Evolutionary conservation across 2,329 filamentous ascomycete species (phyloP), one percentile per base, ranked within the genome.

Genomic region (Hypoxylon sp.): DNA sequence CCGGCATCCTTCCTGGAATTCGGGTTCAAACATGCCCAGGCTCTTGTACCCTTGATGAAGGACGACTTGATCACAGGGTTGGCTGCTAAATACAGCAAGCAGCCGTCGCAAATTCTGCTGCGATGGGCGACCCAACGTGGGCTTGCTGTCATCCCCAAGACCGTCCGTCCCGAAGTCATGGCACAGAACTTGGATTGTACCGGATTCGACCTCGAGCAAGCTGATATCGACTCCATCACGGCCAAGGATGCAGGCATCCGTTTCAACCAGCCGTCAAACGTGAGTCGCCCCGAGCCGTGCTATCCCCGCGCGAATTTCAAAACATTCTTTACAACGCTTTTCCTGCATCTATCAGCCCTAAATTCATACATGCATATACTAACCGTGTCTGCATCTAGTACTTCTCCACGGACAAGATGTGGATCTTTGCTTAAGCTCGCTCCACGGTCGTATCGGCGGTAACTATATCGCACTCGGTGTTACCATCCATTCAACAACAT

Each of bases 91-190:
- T 78, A 90, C 67, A 75, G 75, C 69, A 90, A 88, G 78, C 84
- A 86, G 6, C 79, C 90, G 5, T 88, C 89, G 11, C 91, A 96
- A 80, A 80, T 96, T 19, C 80, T 96, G 55, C 79, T 96, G 61
- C 83, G 91, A 64, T 96, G 91, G 91, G 84, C 90, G 15, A 95
- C 91, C 11, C 90, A 95, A 79, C 81, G 88, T 40, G 85, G 84
- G 21, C 77, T 94, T 48, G 88, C 89, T 36, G 88, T 94, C 63
- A 94, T 94, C 64, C 90, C 89, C 63, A 93, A 93, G 82, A 87
- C 81, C 58, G 87, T 71, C 73, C 79, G 71, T 60, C 67, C 59
- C 56, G 75, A 68, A 15, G 60, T 75, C 60, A 78, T 90, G 69
- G 69, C 75, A 51, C 77, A 87, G 75, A 91, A 91, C 74, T 73